phyloP scores from a whole-genome alignment of 768 basidiomycete species.

The Amanita rubescens region DNA sequence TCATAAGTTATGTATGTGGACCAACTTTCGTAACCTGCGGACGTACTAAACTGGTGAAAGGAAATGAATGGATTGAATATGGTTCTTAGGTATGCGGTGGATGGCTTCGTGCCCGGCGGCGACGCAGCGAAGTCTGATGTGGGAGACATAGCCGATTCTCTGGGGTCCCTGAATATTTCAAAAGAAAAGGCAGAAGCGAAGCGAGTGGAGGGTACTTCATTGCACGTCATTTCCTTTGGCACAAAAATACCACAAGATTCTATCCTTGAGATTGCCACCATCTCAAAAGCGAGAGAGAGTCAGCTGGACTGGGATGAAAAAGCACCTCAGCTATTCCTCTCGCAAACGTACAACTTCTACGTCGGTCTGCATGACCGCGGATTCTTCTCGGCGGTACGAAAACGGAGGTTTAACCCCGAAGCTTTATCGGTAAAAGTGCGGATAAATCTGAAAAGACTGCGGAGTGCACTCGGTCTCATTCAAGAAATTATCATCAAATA shows the following conservation, averaged over 20 bases:
- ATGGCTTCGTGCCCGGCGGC: conserved; percentile 14
- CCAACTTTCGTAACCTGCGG: not conserved
- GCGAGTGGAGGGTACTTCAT: conserved; percentile 13
- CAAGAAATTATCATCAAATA: conserved; percentile 41
- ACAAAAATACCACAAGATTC: conserved; percentile 32
- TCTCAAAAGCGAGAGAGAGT: conserved; percentile 23
- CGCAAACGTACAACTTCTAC: conserved; percentile 56
- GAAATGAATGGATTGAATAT: conserved; percentile 51
- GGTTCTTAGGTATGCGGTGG: conserved; percentile 52
- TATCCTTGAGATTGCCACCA: conserved; percentile 41
- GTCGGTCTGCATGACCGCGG: conserved; percentile 53
- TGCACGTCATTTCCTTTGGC: conserved; percentile 17
- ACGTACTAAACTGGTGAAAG: conserved; percentile 23
- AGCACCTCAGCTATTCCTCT: conserved; percentile 63
- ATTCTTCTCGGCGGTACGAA: conserved; percentile 41
- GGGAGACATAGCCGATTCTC: conserved; percentile 28
- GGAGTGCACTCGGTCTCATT: conserved; percentile 35
- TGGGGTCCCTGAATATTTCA: conserved; percentile 22
- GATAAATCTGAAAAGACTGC: conserved; percentile 24
- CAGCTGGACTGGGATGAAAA: conserved; percentile 49
- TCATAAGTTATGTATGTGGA: conserved; percentile 52
- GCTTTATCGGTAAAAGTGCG: conserved; percentile 26
- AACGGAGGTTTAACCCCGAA: conserved; percentile 28
- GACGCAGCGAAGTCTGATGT: not conserved
- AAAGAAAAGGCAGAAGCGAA: not conserved